Evolutionary conservation across 2,329 filamentous ascomycete species (phyloP).

Genomic region (Gaeumannomyces tritici): DNA sequence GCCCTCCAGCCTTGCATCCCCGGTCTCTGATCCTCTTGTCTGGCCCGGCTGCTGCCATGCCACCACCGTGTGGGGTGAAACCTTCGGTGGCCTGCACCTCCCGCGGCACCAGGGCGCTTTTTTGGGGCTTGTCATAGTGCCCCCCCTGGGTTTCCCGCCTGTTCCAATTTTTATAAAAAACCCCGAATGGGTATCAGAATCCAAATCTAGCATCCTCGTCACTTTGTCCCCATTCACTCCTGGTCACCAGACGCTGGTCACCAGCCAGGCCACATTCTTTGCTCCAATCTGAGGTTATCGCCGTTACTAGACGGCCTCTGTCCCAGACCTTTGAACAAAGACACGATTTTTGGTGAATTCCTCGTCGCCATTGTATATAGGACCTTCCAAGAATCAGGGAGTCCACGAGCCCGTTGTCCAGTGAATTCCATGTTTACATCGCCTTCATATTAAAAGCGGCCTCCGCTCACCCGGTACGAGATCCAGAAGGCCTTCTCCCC

Average conservation of each 20-base stretch:
- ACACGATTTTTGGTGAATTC: too few species aligned
- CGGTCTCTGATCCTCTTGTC: too few species aligned
- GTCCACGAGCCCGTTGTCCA: background rate
- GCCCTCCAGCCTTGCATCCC: too few species aligned
- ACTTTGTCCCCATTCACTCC: background rate
- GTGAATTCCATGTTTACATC: background rate
- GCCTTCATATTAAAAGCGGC: background rate
- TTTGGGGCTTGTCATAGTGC: too few species aligned
- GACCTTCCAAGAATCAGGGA: background rate
- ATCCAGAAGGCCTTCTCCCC: background rate
- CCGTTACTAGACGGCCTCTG: slow-evolving; percentile 1
- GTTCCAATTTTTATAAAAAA: background rate
- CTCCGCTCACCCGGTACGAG: background rate
- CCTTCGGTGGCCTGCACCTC: background rate
- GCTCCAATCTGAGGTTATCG: slow-evolving; percentile 1
- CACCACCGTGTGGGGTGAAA: background rate
- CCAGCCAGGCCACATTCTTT: background rate
- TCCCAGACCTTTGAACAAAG: background rate
- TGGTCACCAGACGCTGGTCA: background rate
- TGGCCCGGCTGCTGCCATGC: background rate
- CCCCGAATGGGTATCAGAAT: too few species aligned
- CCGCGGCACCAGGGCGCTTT: background rate
- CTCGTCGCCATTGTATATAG: background rate
- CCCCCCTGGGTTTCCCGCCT: background rate
- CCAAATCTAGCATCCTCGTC: background rate